These are phyloP conservation scores for Dictyostelium citrinum DNA, from an alignment of 78 protist genomes.

Conservation along the genomic window DNA sequence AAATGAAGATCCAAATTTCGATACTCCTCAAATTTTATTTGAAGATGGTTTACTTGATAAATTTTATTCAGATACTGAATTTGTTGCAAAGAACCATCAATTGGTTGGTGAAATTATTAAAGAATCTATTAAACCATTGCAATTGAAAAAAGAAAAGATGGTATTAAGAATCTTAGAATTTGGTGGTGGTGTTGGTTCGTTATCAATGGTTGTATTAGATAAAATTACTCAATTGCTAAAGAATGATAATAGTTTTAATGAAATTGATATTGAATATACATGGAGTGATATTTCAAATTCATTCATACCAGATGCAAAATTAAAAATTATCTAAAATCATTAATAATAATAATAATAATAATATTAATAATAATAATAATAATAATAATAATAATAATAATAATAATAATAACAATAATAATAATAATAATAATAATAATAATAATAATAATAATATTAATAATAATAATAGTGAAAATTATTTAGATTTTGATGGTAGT, in stretches of 20 bases:
- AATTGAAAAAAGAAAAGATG: background rate
- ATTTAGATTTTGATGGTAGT: too few relatives aligned
- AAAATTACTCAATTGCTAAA: background rate
- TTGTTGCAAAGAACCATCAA: background rate
- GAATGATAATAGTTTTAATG: background rate
- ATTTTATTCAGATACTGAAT: background rate
- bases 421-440: too few relatives aligned
- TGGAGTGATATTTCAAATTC: background rate
- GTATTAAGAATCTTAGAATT: background rate
- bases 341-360: too few relatives aligned
- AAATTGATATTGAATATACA: slow-evolving; percentile 7
- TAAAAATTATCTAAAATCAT: background rate
- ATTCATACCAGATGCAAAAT: background rate
- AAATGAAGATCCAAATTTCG: background rate
- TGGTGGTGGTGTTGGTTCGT: background rate
- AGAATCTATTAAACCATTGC: background rate
- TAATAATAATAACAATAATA: too few relatives aligned
- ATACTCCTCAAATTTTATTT: background rate
- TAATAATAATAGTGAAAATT: too few relatives aligned
- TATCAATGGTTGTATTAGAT: background rate
- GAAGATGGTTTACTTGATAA: background rate
- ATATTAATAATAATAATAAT: too few relatives aligned
- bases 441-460: too few relatives aligned
- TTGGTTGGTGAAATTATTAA: background rate
- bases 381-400: too few relatives aligned